Evolutionary conservation across 345 rosid genomes (phyloP), one percentile per base, ranked within the genome.

Genomic region (Litchi chinensis): DNA sequence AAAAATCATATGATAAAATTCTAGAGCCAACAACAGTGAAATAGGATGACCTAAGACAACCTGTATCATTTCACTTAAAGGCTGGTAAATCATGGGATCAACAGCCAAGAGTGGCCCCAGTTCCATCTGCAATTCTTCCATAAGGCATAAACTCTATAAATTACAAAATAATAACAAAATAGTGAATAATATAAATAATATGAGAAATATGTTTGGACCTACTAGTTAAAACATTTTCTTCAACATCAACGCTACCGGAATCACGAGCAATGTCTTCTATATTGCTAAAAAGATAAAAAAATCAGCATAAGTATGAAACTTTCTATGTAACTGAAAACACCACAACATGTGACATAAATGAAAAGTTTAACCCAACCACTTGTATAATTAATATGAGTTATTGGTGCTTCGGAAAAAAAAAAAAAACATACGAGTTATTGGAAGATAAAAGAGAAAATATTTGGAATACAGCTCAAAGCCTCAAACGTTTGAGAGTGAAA

Each of bases 231-330:
- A 77, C 83, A 78, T 92, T 97, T 89, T 94, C 97, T 79, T 94
- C 97, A 63, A 93, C 73, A 79, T 94, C 91, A 84, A 92, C 79
- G 63, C 99, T 95, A 63, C 99, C 98, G 80, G 97, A 93, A 54
- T 95, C 98, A 81, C 99, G 97, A 79, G 97, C 87, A 80, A 94
- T 87, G 83, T 95, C 99, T 88, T 95, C 99, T 80, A 94, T 88
- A 82, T 95, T 95, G 84, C 99, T 95, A 94, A 60, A 77, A 64
- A 62, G 41, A 28, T 37, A 52, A 5, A 24, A 54, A 68, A 68
- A 46, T 46, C 26, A 63, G 10, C 21, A 12, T 2, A 10, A 21
- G 19, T 19, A 21, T 10, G 19, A 64, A 40, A 60, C 43, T 8
- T 6, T 57, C 26, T 15, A 43, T 19, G 46, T 62, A 44, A 43